Conservation (phyloP, 2,329 filamentous ascomycete species). For the Monosporascus sp. region DNA sequence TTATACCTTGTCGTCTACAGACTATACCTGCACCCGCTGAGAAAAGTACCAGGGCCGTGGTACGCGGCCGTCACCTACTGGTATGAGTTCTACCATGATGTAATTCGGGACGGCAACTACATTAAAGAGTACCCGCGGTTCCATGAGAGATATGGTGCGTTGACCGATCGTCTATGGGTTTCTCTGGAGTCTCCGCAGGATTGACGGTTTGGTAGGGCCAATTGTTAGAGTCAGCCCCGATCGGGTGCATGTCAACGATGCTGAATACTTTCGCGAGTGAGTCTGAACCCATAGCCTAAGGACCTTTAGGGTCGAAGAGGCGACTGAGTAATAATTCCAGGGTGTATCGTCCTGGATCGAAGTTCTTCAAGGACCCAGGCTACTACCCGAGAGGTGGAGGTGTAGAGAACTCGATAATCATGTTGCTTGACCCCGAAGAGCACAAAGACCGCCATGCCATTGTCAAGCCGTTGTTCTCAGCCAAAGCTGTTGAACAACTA, state of each 20-base stretch:
- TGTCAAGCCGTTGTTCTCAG: slow-evolving; percentile 7
- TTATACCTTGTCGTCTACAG: neutral
- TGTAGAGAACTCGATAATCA: slow-evolving; percentile 7
- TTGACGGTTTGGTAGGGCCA: neutral
- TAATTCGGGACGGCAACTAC: neutral
- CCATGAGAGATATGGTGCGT: neutral
- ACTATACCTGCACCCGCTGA: neutral
- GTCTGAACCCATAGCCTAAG: neutral
- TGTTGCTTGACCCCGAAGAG: slow-evolving; percentile 5
- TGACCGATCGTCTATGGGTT: neutral
- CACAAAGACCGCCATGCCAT: slow-evolving; percentile 4
- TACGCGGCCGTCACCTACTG: neutral
- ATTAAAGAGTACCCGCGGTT: neutral
- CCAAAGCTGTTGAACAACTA: slow-evolving; percentile 6
- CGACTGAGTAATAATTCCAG: neutral
- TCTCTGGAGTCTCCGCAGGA: neutral
- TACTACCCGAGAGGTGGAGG: slow-evolving; percentile 9
- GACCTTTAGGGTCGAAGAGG: neutral
- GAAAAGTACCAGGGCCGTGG: neutral
- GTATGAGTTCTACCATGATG: neutral
- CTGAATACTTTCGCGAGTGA: neutral
- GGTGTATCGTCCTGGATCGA: slow-evolving; percentile 6
- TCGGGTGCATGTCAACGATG: neutral
- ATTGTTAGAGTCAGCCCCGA: neutral
- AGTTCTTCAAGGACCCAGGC: slow-evolving; percentile 8